Percentiles rank a stretch among this genome's conserved stretches.
These are phyloP conservation scores for Cryomyces antarcticus DNA, from an alignment of 495 filamentous ascomycete species.

Conservation along the genomic window DNA sequence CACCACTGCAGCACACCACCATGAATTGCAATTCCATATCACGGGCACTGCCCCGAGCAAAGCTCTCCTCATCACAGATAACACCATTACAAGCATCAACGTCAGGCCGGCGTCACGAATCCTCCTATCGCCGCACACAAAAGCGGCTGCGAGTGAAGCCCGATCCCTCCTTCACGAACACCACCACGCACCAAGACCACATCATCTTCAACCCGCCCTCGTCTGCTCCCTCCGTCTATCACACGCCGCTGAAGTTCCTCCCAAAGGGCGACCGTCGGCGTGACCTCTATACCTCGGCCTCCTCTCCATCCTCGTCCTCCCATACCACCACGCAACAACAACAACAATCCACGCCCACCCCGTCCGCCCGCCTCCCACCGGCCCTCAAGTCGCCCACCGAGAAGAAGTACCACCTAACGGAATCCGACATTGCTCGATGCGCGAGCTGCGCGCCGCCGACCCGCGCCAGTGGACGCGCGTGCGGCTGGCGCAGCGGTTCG, in stretches of 20 bases:
- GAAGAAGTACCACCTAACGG: conserved; percentile 59
- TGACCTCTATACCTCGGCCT: conserved; percentile 24
- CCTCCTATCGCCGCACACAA: conserved; percentile 47
- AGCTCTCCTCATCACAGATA: no score
- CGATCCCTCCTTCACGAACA: conserved; percentile 43
- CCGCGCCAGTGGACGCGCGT: conserved; percentile 51
- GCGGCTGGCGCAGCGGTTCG: conserved; percentile 49
- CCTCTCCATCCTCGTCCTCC: conserved; percentile 2
- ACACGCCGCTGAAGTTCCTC: conserved; percentile 82
- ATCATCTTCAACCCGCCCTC: conserved; percentile 93
- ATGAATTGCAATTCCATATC: no score
- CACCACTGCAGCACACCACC: no score
- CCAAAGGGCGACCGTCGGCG: conserved; percentile 58
- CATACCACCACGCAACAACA: not conserved
- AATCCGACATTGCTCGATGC: conserved; percentile 63
- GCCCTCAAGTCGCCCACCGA: conserved; percentile 29
- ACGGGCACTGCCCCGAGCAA: no score
- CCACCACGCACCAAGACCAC: conserved; percentile 28
- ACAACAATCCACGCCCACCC: conserved; percentile 1
- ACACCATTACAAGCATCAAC: not conserved
- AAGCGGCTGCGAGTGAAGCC: conserved; percentile 52
- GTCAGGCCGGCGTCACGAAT: conserved; percentile 33
- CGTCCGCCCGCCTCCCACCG: conserved; percentile 26
- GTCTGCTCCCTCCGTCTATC: conserved; percentile 56
- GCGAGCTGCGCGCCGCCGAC: conserved; percentile 42